Conservation (phyloP, 805 yeast species). For the Wickerhamomyces sydowiorum region DNA sequence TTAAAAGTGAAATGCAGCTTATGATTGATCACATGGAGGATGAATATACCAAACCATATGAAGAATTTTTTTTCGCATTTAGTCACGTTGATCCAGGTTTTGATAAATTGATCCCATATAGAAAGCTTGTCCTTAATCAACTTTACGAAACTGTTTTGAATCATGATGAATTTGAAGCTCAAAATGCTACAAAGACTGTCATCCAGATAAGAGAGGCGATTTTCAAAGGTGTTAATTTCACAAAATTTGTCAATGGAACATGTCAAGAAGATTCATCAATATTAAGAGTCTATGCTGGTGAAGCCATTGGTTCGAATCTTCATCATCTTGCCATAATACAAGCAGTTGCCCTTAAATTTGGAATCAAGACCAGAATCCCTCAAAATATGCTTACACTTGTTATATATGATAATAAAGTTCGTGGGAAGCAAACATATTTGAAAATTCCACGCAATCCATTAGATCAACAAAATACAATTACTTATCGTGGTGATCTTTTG, state of each 20-base stretch:
- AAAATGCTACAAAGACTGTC: background rate
- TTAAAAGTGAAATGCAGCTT: no score
- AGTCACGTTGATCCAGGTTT: background rate
- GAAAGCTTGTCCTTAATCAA: background rate
- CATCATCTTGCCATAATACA: background rate
- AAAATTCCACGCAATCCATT: no score
- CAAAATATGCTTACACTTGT: no score
- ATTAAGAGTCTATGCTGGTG: background rate
- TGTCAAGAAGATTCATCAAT: background rate
- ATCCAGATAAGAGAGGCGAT: background rate
- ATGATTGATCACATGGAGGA: no score
- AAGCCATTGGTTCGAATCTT: background rate
- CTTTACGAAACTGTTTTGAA: background rate
- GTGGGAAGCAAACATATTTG: background rate
- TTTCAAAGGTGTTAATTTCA: background rate
- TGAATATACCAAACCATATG: no score
- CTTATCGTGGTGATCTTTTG: no score
- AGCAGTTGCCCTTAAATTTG: background rate
- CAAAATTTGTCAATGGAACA: background rate
- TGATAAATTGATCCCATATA: background rate
- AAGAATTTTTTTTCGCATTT: no score
- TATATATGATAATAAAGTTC: background rate
- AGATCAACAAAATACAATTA: no score
- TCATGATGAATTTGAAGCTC: background rate
- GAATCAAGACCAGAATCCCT: background rate